Evolutionary conservation across 352 stramenopile species (phyloP), one percentile per base, ranked within the genome.

Genomic region (Phytophthora pistaciae): DNA sequence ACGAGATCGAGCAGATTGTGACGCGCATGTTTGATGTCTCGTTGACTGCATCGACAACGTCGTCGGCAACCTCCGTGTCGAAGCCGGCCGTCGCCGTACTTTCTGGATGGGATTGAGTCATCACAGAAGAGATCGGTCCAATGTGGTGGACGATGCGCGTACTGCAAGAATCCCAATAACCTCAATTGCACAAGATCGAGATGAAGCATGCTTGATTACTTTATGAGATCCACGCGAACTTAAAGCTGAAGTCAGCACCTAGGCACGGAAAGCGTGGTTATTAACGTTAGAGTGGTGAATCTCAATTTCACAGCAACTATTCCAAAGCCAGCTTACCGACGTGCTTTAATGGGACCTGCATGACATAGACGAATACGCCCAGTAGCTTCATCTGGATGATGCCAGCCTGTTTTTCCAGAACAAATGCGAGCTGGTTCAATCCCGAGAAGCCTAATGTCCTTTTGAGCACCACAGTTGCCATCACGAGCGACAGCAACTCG

Each of bases 1-100:
- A 72, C 2, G 70, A 81, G 55, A 78, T 81, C 23, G 61, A 78
- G 40, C 52, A 75, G 49, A 77, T 80, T 20, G 70, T 80, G 23
- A 72, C 38, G 1, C 58, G 50, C 16, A 31, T 78, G 13, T 80
- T 80, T 60, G 63, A 77, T 54, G 55, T 16, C 56, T 25, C 58
- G 5, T 25, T 42, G 36, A 11, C 25, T 11, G 10, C 21, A n/a
- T 67, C 49, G 3, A 31, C 49, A 9, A 14, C 60, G 5, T 42
- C 57, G 38, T 18, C 59, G 7, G 64, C 27, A 11, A 23, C 48
- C 16, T 54, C 63, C 11, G 13, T 52, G 25, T 60, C 56, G 14
- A 52, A 36, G 31, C 62, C 65, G 9, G 48, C 48, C 10, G 40
- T 66, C 16, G 70, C 65, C 3, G 48, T 77, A 46, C 49, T 54